Base-by-base conservation (phyloP, 2,329 filamentous ascomycete genomes). In the Parastagonospora avenae region DNA sequence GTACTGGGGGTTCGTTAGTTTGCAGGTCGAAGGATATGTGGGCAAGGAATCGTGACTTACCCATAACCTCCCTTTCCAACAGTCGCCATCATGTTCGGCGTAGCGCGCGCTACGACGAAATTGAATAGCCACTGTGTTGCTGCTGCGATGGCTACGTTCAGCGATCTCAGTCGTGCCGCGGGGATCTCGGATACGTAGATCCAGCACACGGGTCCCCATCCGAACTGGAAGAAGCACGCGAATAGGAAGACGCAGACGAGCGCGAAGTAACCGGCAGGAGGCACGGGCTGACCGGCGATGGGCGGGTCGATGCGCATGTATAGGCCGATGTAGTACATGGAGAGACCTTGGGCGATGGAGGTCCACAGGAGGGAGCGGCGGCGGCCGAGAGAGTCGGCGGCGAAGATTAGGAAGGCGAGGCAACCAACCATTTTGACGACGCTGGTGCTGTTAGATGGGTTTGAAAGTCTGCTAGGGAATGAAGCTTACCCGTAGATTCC, bases 81-180 rank as follows among this genome's bases (percentile, higher is more conserved):
- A 0, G 78, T 83, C 8, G 78, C 78, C 63, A 90, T 78, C 87
- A 90, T 90, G 40, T 82, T 85, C 2, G 87, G 83, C 3, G 87
- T 85, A 30, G 85, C 85, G 50, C 85, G 77, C 1, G 87, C 87
- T 49, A 90, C 85, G 8, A 89, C 82, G 54, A 90, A 88, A 67
- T 91, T 91, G 72, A 90, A 90, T 4, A 90, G 71, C 87, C 87
- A 89, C 63, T 90, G 86, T 0, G 85, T 88, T 6, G 84, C 85
- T 0, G 87, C 86, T 0, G 82, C 87, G 40, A 90, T 77, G 1
- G 86, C 82, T 6, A 90, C 87, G 63, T 89, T 90, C 58, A 87
- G 74, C 14, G 83, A 84, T 48, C 88, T 77, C 7, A 90, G 77
- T 30, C 87, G 79, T 0, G 85, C 85, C 6, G 85, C 85, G 0